These are phyloP conservation scores for Luffa acutangula DNA, from an alignment of 306 rosid genomes.

Conservation along the genomic window DNA sequence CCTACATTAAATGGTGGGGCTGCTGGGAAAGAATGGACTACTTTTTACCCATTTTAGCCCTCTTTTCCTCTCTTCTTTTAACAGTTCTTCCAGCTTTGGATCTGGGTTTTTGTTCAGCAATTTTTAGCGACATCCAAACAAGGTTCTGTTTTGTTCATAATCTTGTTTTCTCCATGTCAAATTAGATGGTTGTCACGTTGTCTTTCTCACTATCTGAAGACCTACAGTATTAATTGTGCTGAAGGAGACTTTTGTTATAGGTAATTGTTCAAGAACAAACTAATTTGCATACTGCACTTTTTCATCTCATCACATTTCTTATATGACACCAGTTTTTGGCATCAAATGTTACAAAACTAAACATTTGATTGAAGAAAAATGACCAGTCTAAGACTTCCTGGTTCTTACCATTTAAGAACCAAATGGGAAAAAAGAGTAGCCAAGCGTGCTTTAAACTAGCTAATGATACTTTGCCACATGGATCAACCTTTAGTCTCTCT, in stretches of 20 bases:
- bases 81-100: background rate
- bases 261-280: background rate
- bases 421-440: background rate
- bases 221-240: background rate
- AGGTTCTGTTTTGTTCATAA: background rate
- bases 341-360: background rate
- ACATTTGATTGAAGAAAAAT: background rate
- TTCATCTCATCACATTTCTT: background rate
- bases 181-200: background rate
- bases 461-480: background rate
- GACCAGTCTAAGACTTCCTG: background rate
- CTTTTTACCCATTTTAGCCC: conserved; percentile 16
- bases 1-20: conserved; percentile 35
- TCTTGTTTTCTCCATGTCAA: background rate
- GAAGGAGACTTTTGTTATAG: background rate
- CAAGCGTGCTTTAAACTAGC: background rate
- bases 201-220: background rate
- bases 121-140: background rate
- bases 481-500: background rate
- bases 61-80: conserved; percentile 4
- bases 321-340: background rate
- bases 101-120: background rate
- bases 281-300: background rate
- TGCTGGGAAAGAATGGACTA: conserved; percentile 5
- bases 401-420: background rate